These are phyloP conservation scores for Trichoderma hamatum DNA, from an alignment of 2,329 filamentous ascomycete species.

Conservation along the genomic window DNA sequence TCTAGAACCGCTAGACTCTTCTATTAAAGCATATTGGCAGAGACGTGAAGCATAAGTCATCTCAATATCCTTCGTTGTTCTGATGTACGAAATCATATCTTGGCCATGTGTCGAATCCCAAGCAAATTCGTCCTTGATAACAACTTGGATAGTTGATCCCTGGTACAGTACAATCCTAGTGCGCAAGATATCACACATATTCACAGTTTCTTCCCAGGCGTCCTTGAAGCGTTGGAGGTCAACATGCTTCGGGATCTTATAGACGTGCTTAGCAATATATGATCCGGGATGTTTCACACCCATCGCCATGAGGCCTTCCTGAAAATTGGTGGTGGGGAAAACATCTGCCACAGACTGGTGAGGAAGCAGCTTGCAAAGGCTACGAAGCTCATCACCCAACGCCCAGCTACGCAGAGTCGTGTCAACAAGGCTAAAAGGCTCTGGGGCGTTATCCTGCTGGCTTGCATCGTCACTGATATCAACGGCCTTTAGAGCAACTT, in stretches of 20 bases:
- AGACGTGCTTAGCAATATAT: conserved; percentile 6
- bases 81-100: not conserved
- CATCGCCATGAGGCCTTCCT: conserved; percentile 20
- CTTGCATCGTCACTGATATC: not conserved
- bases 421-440: conserved; percentile 7
- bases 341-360: conserved; percentile 1
- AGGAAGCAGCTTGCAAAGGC: conserved; percentile 3
- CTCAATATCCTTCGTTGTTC: not conserved
- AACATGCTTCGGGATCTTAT: not conserved
- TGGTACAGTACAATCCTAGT: conserved; percentile 23
- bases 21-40: not conserved
- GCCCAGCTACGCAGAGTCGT: not conserved
- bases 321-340: not conserved
- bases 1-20: not conserved
- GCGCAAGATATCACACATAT: conserved; percentile 9
- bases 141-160: not conserved
- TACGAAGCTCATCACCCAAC: not conserved
- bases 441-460: not conserved
- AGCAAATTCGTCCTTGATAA: not conserved
- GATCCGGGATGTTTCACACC: conserved; percentile 14
- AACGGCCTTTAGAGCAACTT: not conserved
- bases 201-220: conserved; percentile 33
- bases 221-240: conserved; percentile 10
- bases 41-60: conserved; percentile 16
- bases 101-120: not conserved